A percentile compares a stretch with the other conserved stretches of the same genome.
phyloP scores from a whole-genome alignment of 2,329 filamentous ascomycete species.

The Aspergillus aculeatinus region DNA sequence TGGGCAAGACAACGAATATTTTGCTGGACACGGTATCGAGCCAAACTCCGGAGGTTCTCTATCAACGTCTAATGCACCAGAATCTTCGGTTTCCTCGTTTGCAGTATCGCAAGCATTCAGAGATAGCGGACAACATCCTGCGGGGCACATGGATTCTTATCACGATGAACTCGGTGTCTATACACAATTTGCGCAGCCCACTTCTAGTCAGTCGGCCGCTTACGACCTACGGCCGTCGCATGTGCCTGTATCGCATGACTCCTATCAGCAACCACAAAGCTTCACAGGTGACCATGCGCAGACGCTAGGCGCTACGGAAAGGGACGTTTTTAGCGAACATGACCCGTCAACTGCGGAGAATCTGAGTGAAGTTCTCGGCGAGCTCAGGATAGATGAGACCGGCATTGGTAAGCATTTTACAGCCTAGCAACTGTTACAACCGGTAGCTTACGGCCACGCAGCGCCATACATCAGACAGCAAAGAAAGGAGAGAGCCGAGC shows the following conservation, averaged over 20 bases:
- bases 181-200: slow-evolving; percentile 36
- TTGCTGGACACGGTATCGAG: slow-evolving; percentile 30
- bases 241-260: slow-evolving; percentile 30
- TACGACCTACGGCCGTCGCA: slow-evolving; percentile 35
- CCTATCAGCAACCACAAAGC: slow-evolving; percentile 30
- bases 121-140: slow-evolving; percentile 52
- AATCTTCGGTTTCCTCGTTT: slow-evolving; percentile 54
- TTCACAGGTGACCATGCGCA: slow-evolving; percentile 28
- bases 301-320: slow-evolving; percentile 33
- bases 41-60: slow-evolving; percentile 22
- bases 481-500: slow-evolving; percentile 50
- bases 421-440: neutral
- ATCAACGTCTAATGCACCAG: slow-evolving; percentile 40
- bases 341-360: slow-evolving; percentile 69
- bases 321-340: slow-evolving; percentile 56
- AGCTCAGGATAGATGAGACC: slow-evolving; percentile 80
- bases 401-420: slow-evolving; percentile 67
- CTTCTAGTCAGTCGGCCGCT: slow-evolving; percentile 29
- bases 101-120: slow-evolving; percentile 48
- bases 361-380: slow-evolving; percentile 77
- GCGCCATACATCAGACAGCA: slow-evolving; percentile 80
- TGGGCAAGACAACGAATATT: slow-evolving; percentile 62
- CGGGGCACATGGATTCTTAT: slow-evolving; percentile 48
- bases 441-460: slow-evolving; percentile 33
- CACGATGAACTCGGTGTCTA: slow-evolving; percentile 41